Evolutionary conservation across 2,329 filamentous ascomycete genomes (phyloP).

Genomic region (Fusarium sp.): DNA sequence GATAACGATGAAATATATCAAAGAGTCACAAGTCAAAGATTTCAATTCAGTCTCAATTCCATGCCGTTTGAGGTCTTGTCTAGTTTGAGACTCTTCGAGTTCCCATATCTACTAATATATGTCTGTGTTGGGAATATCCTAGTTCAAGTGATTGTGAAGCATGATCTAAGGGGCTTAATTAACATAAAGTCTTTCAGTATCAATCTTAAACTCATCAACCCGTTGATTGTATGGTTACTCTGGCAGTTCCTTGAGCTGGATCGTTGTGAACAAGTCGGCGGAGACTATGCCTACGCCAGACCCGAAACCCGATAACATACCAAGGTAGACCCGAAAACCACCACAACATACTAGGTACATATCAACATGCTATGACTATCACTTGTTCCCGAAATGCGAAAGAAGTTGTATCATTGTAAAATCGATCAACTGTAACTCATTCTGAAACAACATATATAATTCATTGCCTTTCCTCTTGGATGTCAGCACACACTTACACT

Average conservation of each 20-base stretch:
- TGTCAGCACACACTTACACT: not conserved
- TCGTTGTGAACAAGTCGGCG: not conserved
- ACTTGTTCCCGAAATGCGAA: conserved; percentile 23
- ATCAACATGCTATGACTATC: not conserved
- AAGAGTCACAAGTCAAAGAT: not conserved
- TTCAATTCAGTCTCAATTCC: too few relatives aligned
- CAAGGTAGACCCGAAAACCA: conserved; percentile 16
- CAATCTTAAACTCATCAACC: not conserved
- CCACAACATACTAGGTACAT: not conserved
- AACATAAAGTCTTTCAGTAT: not conserved
- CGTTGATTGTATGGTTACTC: not conserved
- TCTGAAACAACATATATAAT: not conserved
- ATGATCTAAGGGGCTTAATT: not conserved
- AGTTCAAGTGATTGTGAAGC: not conserved
- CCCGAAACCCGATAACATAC: conserved; percentile 31
- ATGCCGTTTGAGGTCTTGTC: not conserved
- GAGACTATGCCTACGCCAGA: conserved; percentile 3
- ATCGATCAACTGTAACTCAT: not conserved
- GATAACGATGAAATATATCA: not conserved
- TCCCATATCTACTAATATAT: not conserved
- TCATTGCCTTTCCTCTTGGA: not conserved
- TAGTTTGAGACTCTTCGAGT: not conserved
- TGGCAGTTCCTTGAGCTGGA: not conserved
- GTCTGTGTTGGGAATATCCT: not conserved
- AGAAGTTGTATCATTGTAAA: not conserved